phyloP scores from a whole-genome alignment of 805 yeast genomes.

The Tetrapisispora arboricola region DNA sequence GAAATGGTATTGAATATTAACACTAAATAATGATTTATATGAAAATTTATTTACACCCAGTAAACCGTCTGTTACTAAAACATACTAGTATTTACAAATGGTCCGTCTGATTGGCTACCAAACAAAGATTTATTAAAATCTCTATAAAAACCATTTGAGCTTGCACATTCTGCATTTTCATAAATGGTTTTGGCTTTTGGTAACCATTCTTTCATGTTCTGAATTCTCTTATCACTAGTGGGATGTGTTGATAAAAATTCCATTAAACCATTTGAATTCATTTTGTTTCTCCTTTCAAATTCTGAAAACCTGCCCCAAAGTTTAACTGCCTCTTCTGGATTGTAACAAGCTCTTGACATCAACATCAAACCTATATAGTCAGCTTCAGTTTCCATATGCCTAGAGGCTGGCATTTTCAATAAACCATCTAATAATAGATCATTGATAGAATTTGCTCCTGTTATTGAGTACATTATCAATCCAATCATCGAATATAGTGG shows the following conservation, averaged over 20 bases:
- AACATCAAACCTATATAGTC: constrained; percentile 88
- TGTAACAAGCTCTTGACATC: constrained; percentile 82
- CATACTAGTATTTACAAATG: background rate
- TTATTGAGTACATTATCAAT: constrained; percentile 42
- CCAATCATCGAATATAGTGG: constrained; percentile 58
- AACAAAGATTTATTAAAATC: constrained; percentile 14
- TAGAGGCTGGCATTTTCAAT: constrained; percentile 70
- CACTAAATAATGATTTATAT: too few relatives aligned
- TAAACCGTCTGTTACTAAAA: background rate
- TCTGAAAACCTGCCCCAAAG: constrained; percentile 78
- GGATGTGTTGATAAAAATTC: constrained; percentile 88
- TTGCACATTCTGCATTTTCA: constrained; percentile 25
- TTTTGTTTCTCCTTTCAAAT: constrained; percentile 32
- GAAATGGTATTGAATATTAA: background rate
- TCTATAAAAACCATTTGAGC: constrained; percentile 9
- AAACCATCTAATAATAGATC: constrained; percentile 44
- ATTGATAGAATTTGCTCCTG: constrained; percentile 48
- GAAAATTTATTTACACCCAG: too few relatives aligned
- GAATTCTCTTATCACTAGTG: constrained; percentile 59
- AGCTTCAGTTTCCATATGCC: constrained; percentile 94
- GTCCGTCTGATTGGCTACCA: background rate
- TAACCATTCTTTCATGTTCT: constrained; percentile 59
- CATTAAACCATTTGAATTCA: constrained; percentile 25
- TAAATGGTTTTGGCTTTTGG: constrained; percentile 35
- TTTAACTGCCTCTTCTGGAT: constrained; percentile 61